Conservation (phyloP, 1,139 yeast species). For the Candida neerlandica region DNA sequence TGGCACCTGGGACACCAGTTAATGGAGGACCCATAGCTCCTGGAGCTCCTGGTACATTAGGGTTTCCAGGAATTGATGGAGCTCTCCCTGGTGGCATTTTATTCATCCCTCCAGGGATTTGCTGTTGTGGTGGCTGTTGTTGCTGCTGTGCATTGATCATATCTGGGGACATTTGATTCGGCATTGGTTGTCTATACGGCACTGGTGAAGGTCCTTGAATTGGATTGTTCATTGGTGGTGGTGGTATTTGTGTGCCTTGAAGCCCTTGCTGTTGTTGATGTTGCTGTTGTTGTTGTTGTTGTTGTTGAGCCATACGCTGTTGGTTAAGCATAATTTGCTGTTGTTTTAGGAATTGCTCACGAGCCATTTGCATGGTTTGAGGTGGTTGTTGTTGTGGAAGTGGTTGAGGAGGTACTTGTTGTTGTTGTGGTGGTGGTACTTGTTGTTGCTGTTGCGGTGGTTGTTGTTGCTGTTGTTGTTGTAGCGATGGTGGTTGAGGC, state of each 20-base stretch:
- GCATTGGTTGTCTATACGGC: slow-evolving; percentile 28
- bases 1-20: slow-evolving; percentile 7
- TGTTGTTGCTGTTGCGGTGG: not conserved
- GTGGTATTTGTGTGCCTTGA: not conserved
- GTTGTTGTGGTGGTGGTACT: slow-evolving; percentile 7
- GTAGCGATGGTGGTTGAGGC: slow-evolving; percentile 23
- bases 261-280: slow-evolving; percentile 4
- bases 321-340: slow-evolving; percentile 15
- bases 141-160: slow-evolving; percentile 4
- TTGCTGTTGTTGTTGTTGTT: slow-evolving; percentile 7
- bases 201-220: slow-evolving; percentile 1
- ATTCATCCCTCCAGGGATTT: slow-evolving; percentile 9
- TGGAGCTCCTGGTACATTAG: slow-evolving; percentile 3
- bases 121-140: not conserved
- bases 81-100: slow-evolving; percentile 8
- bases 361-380: slow-evolving; percentile 8
- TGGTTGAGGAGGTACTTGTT: slow-evolving; percentile 15
- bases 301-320: slow-evolving; percentile 10
- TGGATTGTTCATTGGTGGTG: slow-evolving; percentile 9
- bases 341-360: slow-evolving; percentile 14
- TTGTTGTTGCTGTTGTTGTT: not conserved
- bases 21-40: slow-evolving; percentile 1
- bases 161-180: slow-evolving; percentile 11
- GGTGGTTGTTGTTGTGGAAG: slow-evolving; percentile 18
- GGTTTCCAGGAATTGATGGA: slow-evolving; percentile 9